Percentiles rank a stretch among this genome's conserved stretches.
Evolutionary conservation across 169 alveolate genomes (phyloP).

Genomic region (Babesia bigemina): DNA sequence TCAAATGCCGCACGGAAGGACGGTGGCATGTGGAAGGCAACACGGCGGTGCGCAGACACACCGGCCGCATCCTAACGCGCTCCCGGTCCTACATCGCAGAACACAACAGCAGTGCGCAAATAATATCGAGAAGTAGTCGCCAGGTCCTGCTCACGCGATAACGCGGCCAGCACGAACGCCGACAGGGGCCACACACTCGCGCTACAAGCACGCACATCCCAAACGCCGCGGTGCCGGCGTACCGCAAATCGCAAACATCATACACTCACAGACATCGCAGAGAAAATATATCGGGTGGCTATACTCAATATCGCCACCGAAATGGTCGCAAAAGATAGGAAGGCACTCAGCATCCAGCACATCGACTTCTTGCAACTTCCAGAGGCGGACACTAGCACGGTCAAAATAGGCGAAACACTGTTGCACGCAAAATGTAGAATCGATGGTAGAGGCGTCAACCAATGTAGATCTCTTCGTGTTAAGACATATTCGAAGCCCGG

Average conservation of each 20-base stretch:
- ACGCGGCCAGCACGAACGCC: too few relatives aligned
- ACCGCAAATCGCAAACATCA: too few relatives aligned
- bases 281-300: too few relatives aligned
- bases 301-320: not conserved
- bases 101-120: not conserved
- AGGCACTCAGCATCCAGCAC: conserved; percentile 25
- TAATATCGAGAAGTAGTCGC: too few relatives aligned
- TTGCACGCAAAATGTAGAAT: conserved; percentile 33
- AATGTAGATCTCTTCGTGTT: conserved; percentile 12
- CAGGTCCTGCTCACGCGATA: too few relatives aligned
- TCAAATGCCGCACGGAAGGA: not conserved
- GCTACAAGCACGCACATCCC: too few relatives aligned
- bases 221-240: too few relatives aligned
- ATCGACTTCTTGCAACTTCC: conserved; percentile 42
- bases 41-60: not conserved
- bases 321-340: not conserved
- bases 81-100: not conserved
- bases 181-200: too few relatives aligned
- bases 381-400: conserved; percentile 16
- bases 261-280: too few relatives aligned
- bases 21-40: not conserved
- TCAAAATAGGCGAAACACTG: conserved; percentile 17
- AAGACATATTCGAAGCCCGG: conserved; percentile 35
- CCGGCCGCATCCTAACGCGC: conserved; percentile 14
- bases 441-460: conserved; percentile 50